Percentiles rank a stretch among this genome's conserved stretches.
Conservation (phyloP, 108 stramenopile species). For the Cyclotella choctawhatcheeana region DNA sequence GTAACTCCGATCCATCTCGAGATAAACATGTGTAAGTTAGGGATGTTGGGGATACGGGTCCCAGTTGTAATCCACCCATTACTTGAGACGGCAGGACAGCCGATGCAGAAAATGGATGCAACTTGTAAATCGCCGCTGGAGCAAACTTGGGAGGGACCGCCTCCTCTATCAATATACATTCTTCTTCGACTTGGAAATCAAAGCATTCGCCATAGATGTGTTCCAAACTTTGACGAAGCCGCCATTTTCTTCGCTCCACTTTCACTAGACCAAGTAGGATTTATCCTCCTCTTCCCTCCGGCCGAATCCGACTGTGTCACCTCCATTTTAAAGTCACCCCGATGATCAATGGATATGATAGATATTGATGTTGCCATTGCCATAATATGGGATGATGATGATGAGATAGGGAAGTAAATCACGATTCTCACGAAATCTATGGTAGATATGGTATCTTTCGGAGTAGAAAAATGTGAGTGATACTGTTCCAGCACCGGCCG, state of each 20-base stretch:
- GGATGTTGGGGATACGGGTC: constrained; percentile 22
- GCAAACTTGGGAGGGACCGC: constrained; percentile 47
- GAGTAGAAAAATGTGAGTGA: too few species aligned
- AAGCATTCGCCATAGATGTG: constrained; percentile 24
- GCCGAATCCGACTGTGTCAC: constrained; percentile 14
- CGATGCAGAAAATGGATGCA: constrained; percentile 32
- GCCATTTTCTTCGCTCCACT: constrained; percentile 27
- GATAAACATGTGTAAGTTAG: constrained; percentile 41
- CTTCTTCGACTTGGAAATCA: constrained; percentile 1
- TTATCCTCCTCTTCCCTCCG: constrained; percentile 29
- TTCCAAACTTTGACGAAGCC: constrained; percentile 52
- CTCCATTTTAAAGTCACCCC: constrained; percentile 30
- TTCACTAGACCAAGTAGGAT: constrained; percentile 25
- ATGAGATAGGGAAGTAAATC: not conserved
- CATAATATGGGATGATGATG: too few species aligned
- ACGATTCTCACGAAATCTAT: too few species aligned
- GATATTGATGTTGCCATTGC: too few species aligned
- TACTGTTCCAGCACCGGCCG: too few species aligned
- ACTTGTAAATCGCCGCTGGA: constrained; percentile 39
- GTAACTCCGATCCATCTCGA: constrained; percentile 35
- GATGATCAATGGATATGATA: constrained; percentile 42
- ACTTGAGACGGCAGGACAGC: constrained; percentile 8
- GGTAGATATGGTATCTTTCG: too few species aligned
- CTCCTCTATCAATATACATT: not conserved
- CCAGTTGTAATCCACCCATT: constrained; percentile 28